Evolutionary conservation across 345 rosid genomes (phyloP), one percentile per base, ranked within the genome.

Genomic region (Melaleuca quinquenervia): DNA sequence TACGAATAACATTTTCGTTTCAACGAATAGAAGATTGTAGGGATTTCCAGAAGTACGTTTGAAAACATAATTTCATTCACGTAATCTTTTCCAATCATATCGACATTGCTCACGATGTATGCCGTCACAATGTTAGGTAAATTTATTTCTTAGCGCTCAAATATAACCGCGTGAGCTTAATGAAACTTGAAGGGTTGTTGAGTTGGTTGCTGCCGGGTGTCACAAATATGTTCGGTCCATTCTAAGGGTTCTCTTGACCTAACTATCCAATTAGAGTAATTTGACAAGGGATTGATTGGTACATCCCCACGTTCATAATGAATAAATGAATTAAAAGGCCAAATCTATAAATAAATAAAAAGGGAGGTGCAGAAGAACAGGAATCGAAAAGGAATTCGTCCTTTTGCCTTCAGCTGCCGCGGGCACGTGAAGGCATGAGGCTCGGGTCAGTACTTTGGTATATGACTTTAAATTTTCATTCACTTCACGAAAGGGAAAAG

Each of bases 371-470:
- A 58, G 80, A 11, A 36, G 18, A 70, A 4, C 44, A 18, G 2
- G 18, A 18, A 41, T 52, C 22, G 80, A 20, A 36, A 70, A 70
- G 80, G 78, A 10, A 16, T 21, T 18, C 80, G 80, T 70, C 48
- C 48, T 70, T 36, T 70, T 48, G 13, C 76, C 56, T 29, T 52
- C 41, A 70, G 85, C 89, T 86, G 85, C 83, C 78, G 70, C 84
- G 27, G 76, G 86, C 92, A 91, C 93, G 95, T 91, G 92, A 91
- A 50, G 49, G 84, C 90, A 87, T 87, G 86, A 84, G 84, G 56
- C 87, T 44, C 76, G 52, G 58, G 54, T 89, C 89, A 83, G 92
- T 87, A 16, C 84, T 50, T 29, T 75, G 22, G 24, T 84, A 62
- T n/a, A 54, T 32, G 15, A 83, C 7, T n/a, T 29, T 56, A 12